These are phyloP conservation scores for Solanum dulcamara DNA, from an alignment of 257 asterid genomes.

Conservation along the genomic window DNA sequence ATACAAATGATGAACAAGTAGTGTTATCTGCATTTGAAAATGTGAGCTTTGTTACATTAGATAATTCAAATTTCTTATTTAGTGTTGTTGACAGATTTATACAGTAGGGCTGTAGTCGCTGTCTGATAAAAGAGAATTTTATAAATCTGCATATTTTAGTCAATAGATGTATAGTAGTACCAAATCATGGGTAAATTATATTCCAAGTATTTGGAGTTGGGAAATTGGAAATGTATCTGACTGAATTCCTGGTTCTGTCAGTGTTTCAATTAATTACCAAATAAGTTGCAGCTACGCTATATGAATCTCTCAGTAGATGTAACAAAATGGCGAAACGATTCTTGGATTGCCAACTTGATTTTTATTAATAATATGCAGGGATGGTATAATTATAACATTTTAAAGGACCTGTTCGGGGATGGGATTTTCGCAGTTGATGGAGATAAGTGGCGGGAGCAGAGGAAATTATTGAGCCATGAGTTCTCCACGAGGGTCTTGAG, in stretches of 20 bases:
- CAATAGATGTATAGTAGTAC: neutral
- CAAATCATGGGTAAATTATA: no score
- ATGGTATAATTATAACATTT: constrained; percentile 8
- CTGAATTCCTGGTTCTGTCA: neutral
- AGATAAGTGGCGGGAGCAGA: constrained; percentile 27
- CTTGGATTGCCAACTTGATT: neutral
- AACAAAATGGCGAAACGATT: neutral
- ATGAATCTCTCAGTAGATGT: neutral
- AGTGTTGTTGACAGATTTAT: neutral
- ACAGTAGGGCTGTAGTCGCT: neutral
- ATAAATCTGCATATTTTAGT: neutral
- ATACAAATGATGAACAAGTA: neutral
- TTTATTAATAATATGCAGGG: constrained; percentile 9
- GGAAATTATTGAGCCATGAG: constrained; percentile 36
- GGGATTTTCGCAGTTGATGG: constrained; percentile 39
- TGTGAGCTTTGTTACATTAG: neutral
- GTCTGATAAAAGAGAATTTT: neutral
- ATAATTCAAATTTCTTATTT: neutral
- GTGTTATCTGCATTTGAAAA: neutral
- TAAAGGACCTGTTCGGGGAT: constrained; percentile 37
- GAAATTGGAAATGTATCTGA: no score
- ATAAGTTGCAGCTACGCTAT: neutral
- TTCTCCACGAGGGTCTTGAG: constrained; percentile 28
- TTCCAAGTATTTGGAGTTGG: neutral
- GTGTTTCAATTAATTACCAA: no score